phyloP scores from a whole-genome alignment of 495 filamentous ascomycete genomes.

The Chaetomium cochliodes region DNA sequence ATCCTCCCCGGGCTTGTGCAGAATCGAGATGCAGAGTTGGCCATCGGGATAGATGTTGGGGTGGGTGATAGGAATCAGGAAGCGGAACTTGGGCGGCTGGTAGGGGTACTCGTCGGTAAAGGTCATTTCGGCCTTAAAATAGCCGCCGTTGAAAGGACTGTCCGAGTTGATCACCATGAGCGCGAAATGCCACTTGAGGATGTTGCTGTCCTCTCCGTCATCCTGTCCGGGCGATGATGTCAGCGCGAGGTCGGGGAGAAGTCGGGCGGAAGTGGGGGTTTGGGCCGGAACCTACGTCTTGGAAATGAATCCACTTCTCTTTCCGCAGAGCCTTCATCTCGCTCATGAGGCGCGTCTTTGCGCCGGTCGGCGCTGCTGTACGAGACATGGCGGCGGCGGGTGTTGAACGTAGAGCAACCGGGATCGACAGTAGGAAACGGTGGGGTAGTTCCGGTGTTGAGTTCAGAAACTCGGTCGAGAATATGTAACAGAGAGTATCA shows the following conservation, averaged over 20 bases:
- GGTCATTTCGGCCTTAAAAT: constrained; percentile 84
- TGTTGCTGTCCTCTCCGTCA: constrained; percentile 65
- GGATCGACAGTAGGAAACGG: neutral
- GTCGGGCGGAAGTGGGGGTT: neutral
- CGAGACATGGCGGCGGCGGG: constrained; percentile 21
- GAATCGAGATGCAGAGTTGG: constrained; percentile 91
- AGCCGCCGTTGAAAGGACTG: constrained; percentile 87
- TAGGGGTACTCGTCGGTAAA: constrained; percentile 92
- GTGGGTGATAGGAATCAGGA: constrained; percentile 75
- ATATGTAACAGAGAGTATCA: neutral
- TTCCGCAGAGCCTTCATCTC: constrained; percentile 80
- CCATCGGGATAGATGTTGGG: constrained; percentile 93
- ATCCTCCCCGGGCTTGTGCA: constrained; percentile 89
- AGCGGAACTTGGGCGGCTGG: constrained; percentile 87
- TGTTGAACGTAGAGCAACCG: neutral
- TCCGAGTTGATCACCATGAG: constrained; percentile 90
- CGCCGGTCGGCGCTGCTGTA: constrained; percentile 38
- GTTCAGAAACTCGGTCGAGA: neutral
- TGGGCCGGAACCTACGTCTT: constrained; percentile 33
- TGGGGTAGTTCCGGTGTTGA: neutral
- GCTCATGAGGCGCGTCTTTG: constrained; percentile 82
- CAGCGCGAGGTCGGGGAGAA: neutral
- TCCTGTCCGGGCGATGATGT: constrained; percentile 31
- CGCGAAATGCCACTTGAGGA: constrained; percentile 83
- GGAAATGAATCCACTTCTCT: constrained; percentile 92